Base-by-base conservation (phyloP, 805 yeast species). In the Candida nitratophila region DNA sequence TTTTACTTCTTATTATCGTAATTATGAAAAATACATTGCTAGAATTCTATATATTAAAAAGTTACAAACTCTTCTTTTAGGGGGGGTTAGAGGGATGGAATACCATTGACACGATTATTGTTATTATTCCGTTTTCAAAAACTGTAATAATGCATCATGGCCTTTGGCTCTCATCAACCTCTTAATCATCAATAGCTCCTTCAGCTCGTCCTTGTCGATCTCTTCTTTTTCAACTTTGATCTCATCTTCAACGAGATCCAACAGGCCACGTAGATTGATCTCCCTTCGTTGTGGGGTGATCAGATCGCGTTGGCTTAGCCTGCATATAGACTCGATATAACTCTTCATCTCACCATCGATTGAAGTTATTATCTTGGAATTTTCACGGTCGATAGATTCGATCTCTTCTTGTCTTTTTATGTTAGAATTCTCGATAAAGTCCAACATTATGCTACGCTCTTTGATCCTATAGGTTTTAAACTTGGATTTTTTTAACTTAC, bases 151-250 rank as follows among this genome's bases (percentile, higher is more conserved):
- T 40, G 76, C 73, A 4, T 79, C 86, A 51, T 75, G 74, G 1
- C 96, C 96, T 60, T 85, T 89, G 36, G 75, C 47, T 49, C 77
- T 73, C 60, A 90, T 72, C 42, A 90, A 63, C 52, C 69, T 66
- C 54, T 78, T 81, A 37, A 89, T 74, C 21, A 76, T 66, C 32
- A 68, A 47, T 24, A 86, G 66, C 41, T 81, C 81, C 3, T 64
- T 56, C 1, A 76, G 35, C 50, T 83, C 90, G 3, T 64, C 60
- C 30, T 60, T 52, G 3, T 54, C 26, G 17, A 51, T 42, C 41
- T 39, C 37, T 17, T 45, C 53, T 15, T 31, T 29, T 27, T 51
- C 52, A 10, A 50, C 29, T 34, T 47, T 47, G 38, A 52, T 47
- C 37, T 50, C 61, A 42, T 52, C 61, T 26, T 46, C 49, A 17